A percentile compares a stretch with the other conserved stretches of the same genome.
Conservation (phyloP, 225 moss, liverwort and hornwort species). For the Thuidium tamariscinum region DNA sequence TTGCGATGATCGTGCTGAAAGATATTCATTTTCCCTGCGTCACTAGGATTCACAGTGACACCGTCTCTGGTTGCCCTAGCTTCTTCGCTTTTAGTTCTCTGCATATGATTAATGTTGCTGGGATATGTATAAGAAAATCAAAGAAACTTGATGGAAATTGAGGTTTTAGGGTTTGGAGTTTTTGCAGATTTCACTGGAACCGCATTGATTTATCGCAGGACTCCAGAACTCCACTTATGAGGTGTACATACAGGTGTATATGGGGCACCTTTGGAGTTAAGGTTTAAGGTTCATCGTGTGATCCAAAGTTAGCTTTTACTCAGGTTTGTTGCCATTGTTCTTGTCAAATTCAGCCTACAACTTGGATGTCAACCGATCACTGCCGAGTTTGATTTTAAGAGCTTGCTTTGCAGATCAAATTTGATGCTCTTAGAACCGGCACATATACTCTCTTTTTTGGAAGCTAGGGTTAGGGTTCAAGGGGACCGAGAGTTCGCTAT, state of each 20-base stretch:
- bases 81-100: not conserved
- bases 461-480: not conserved
- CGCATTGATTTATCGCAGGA: not conserved
- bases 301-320: not conserved
- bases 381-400: not conserved
- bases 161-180: not conserved
- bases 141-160: not conserved
- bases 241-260: not conserved
- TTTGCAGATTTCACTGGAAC: not conserved
- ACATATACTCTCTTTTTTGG: not conserved
- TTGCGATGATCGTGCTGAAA: not conserved
- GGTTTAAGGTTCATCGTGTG: not conserved
- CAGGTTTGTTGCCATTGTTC: not conserved
- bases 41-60: not conserved
- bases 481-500: not conserved
- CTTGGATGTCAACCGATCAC: not conserved
- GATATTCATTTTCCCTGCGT: not conserved
- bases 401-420: not conserved
- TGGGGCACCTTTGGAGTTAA: not conserved
- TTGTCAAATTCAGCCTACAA: not conserved
- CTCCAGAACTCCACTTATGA: not conserved
- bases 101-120: not conserved
- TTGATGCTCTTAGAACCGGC: not conserved
- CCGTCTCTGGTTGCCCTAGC: not conserved
- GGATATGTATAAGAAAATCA: not conserved